These are phyloP conservation scores for Chalciporus piperatus DNA, from an alignment of 768 basidiomycete species.

Conservation along the genomic window DNA sequence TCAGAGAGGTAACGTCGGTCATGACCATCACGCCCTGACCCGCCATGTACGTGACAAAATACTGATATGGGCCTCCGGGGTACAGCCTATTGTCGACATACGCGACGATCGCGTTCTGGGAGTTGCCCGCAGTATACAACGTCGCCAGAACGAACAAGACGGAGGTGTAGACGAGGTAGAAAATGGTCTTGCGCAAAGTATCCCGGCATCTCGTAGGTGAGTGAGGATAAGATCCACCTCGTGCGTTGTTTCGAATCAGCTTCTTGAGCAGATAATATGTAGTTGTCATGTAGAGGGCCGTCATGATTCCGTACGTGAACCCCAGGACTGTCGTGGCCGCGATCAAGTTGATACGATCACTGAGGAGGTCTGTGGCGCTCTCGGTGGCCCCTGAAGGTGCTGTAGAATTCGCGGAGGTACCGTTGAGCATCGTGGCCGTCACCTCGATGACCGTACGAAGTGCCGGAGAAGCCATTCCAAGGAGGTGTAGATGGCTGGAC, in stretches of 20 bases:
- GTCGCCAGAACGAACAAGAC: slow-evolving; percentile 28
- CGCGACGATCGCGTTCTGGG: slow-evolving; percentile 26
- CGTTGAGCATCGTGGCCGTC: slow-evolving; percentile 5
- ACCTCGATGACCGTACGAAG: slow-evolving; percentile 6
- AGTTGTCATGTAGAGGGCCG: slow-evolving; percentile 18
- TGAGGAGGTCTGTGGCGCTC: slow-evolving; percentile 6
- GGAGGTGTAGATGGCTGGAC: not conserved
- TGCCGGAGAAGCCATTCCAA: slow-evolving; percentile 4
- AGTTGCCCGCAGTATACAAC: slow-evolving; percentile 27
- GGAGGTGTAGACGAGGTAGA: slow-evolving; percentile 26
- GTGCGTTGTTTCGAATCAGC: slow-evolving; percentile 7
- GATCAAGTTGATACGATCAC: slow-evolving; percentile 25
- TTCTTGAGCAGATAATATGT: slow-evolving; percentile 20
- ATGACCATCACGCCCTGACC: slow-evolving; percentile 22
- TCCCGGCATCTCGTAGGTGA: not conserved
- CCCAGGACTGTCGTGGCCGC: slow-evolving; percentile 25
- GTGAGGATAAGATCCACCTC: slow-evolving; percentile 6
- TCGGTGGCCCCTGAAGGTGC: slow-evolving; percentile 4
- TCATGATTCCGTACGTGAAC: slow-evolving; percentile 20
- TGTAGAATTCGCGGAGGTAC: slow-evolving; percentile 7
- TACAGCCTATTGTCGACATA: slow-evolving; percentile 31
- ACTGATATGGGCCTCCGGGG: slow-evolving; percentile 25
- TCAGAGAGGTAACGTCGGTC: slow-evolving; percentile 18
- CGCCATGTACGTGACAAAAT: slow-evolving; percentile 24
- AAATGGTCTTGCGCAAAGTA: slow-evolving; percentile 20